Evolutionary conservation across 1,284 basidiomycete genomes (phyloP), one percentile per base, ranked within the genome.

Genomic region (Trichosporon ovoides): DNA sequence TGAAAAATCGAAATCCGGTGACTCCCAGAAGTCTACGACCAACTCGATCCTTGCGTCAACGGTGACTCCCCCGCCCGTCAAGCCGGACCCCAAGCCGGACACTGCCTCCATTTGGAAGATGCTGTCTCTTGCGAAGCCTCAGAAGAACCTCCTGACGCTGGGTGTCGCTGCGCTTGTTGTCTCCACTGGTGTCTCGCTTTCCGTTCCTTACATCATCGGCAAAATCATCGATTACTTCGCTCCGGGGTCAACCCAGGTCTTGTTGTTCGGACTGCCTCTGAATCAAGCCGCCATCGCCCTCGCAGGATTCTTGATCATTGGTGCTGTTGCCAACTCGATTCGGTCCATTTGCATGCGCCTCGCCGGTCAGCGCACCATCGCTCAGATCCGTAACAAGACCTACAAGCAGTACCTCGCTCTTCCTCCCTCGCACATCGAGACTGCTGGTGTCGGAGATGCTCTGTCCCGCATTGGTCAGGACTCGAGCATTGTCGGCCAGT

Each of bases 211-310:
- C 67, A 66, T 69, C 9, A 75, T 75, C 53, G 74, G 74, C 51
- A 64, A 72, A 28, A 76, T 76, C 49, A 76, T 76, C 59, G 74
- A 76, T 60, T 74, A 68, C 62, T 76, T 76, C 53, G 68, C 73
- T 1, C 74, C 74, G 20, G 74, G 73, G 7, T 72, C 70, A 11
- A 66, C 72, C 20, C 65, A 66, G 18, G 68, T 67, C 0, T 54
- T 70, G 31, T 62, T 76, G 4, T 72, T 76, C 50, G 74, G 73
- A 19, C 35, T 76, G 22, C 73, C 73, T 10, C 59, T 76, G n/a
- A 72, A 75, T 55, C 60, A 71, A 20, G 74, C 74, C 10, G 68
- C 72, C 0, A 58, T 52, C 0, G 70, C 67, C 7, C 55, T 75
- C 43, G 69, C 64, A 2, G 60, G 61, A 0, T 57, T 71, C 7